Conservation (phyloP, 108 stramenopile species). For the Skeletonema potamos region DNA sequence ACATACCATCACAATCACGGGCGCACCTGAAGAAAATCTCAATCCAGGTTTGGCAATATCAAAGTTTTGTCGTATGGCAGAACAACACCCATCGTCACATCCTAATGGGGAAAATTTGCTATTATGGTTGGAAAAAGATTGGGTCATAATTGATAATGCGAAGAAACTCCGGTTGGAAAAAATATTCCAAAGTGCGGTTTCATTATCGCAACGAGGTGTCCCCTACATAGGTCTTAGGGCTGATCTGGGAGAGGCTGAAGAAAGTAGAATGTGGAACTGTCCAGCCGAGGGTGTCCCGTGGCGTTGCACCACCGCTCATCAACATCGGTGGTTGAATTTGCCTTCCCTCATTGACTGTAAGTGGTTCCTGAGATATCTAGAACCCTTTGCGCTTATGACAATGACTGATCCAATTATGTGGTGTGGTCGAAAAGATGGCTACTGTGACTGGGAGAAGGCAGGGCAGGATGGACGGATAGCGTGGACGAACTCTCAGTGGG, state of each 20-base stretch:
- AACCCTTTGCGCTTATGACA: neutral
- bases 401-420: constrained; percentile 7
- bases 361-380: constrained; percentile 6
- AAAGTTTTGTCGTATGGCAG: constrained; percentile 3
- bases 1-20: neutral
- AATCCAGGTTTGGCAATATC: neutral
- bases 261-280: neutral
- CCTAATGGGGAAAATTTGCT: neutral
- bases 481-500: constrained; percentile 12
- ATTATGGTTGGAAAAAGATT: constrained; percentile 8
- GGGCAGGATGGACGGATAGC: constrained; percentile 1
- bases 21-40: neutral
- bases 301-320: neutral
- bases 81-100: neutral
- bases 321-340: neutral
- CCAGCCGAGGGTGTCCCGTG: neutral
- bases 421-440: neutral
- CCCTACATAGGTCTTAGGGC: neutral
- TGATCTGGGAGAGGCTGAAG: neutral
- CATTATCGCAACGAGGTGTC: constrained; percentile 1
- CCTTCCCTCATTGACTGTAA: neutral
- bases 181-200: neutral
- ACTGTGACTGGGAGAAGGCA: constrained; percentile 9
- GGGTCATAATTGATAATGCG: neutral
- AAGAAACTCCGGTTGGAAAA: neutral